These are phyloP conservation scores for Cryptococcus sp. DNA, from an alignment of 1,284 basidiomycete genomes.

Conservation along the genomic window DNA sequence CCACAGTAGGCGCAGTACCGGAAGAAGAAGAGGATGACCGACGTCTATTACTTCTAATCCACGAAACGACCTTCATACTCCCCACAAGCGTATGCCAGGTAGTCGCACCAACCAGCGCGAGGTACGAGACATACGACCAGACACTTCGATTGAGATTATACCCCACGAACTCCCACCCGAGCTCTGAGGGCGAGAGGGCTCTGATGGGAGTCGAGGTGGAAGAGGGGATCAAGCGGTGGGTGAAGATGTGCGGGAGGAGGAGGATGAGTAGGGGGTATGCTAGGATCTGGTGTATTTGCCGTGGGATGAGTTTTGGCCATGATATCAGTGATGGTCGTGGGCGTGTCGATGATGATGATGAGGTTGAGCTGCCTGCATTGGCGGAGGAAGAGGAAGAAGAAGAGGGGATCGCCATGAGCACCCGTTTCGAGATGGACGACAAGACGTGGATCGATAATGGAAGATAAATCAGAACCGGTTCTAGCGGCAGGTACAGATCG, in stretches of 20 bases:
- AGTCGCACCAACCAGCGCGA: conserved; percentile 27
- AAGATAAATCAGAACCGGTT: conserved; percentile 39
- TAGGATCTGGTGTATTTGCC: conserved; percentile 16
- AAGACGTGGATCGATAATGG: conserved; percentile 40
- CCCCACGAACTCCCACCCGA: conserved; percentile 47
- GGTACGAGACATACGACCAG: conserved; percentile 20
- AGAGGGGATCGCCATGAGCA: conserved; percentile 8
- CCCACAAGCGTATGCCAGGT: conserved; percentile 39
- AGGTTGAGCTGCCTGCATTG: too few relatives aligned
- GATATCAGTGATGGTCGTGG: background rate
- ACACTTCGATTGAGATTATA: conserved; percentile 34
- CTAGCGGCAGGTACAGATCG: conserved; percentile 46
- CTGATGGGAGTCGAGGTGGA: conserved; percentile 30
- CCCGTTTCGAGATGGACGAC: conserved; percentile 33
- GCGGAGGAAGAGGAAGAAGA: conserved; percentile 30
- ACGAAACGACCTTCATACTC: conserved; percentile 40
- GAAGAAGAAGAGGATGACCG: too few relatives aligned
- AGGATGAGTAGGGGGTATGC: conserved; percentile 16
- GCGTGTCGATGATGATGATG: conserved; percentile 10
- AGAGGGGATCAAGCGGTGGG: conserved; percentile 43
- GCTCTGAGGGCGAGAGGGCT: conserved; percentile 39
- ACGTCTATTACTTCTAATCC: conserved; percentile 22
- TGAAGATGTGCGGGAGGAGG: conserved; percentile 28
- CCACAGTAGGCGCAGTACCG: too few relatives aligned
- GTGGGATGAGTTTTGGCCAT: conserved; percentile 5